Evolutionary conservation across 352 stramenopile genomes (phyloP), one percentile per base, ranked within the genome.

Genomic region (Globisporangium nunn): DNA sequence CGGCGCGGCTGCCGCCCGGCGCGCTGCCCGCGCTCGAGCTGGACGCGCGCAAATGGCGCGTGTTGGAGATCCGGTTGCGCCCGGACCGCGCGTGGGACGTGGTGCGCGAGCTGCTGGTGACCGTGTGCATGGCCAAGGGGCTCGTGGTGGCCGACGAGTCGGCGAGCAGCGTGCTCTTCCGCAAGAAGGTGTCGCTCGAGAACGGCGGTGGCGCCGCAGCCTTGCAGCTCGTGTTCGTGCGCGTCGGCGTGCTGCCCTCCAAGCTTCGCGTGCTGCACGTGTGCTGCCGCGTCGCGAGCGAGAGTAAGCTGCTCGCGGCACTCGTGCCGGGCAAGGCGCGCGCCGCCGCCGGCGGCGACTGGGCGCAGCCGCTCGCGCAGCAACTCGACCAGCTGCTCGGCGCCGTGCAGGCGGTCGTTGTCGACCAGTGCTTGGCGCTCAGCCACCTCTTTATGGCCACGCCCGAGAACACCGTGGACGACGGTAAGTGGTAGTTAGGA

Each of bases 401-500:
- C 37, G 78, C 78, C n/a, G 59, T 92, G 40, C 82, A 92, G 55
- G 68, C 74, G 8, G 88, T 75, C 4, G 53, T 92, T 23, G 70
- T 84, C 33, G 86, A 74, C 45, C 82, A 92, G 57, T 82, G 72
- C 54, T 53, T 90, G 15, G 77, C 82, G 12, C 53, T 86, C 40
- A 90, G 78, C 56, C 70, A 88, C 58, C 60, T 92, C 45, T 89
- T 86, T 52, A 90, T 90, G 81, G 74, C 78, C 28, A 88, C 77
- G 37, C 72, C 77, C 10, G 79, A 90, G 59, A 90, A 86, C 61
- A 85, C 72, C 1, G 72, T 70, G 53, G 78, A 85, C 58, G 65
- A 66, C 67, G 71, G 78, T 86, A 65, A 12, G 37, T 47, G 30
- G 52, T 0, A 40, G 23, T 23, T 23, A 23, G 23, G 23, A 23